phyloP scores from a whole-genome alignment of 1,284 basidiomycete genomes.

The Phellinidium pouzarii region DNA sequence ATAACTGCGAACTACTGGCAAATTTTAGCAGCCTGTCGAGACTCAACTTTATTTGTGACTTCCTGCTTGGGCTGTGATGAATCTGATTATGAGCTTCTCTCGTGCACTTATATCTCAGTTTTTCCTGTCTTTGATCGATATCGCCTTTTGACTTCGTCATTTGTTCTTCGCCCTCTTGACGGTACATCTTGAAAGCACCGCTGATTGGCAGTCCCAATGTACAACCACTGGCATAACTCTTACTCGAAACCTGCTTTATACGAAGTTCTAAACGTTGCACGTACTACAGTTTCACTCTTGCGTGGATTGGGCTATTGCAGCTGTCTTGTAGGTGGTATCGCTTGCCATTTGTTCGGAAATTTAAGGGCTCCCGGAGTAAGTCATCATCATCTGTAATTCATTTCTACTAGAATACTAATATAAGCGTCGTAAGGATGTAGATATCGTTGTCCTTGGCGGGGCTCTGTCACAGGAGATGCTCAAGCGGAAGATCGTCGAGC shows the following conservation, averaged over 20 bases:
- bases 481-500: constrained; percentile 33
- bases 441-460: constrained; percentile 39
- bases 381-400: background rate
- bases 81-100: background rate
- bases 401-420: background rate
- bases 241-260: background rate
- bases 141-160: background rate
- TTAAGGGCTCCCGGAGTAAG: background rate
- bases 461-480: constrained; percentile 32
- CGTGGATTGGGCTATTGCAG: background rate
- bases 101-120: background rate
- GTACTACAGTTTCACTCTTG: background rate
- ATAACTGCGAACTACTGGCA: too few species aligned
- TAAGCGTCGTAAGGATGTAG: constrained; percentile 37
- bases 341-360: constrained; percentile 1
- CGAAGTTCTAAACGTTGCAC: background rate
- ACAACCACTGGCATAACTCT: background rate
- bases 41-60: background rate
- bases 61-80: background rate
- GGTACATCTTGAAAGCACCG: background rate
- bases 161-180: background rate
- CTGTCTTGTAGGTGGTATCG: constrained; percentile 1
- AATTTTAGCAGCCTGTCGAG: too few species aligned
- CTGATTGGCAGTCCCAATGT: background rate
- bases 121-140: background rate